Evolutionary conservation across 164 flowering plant genomes (phyloP), one percentile per base, ranked within the genome.

Genomic region (Brasenia schreberi): DNA sequence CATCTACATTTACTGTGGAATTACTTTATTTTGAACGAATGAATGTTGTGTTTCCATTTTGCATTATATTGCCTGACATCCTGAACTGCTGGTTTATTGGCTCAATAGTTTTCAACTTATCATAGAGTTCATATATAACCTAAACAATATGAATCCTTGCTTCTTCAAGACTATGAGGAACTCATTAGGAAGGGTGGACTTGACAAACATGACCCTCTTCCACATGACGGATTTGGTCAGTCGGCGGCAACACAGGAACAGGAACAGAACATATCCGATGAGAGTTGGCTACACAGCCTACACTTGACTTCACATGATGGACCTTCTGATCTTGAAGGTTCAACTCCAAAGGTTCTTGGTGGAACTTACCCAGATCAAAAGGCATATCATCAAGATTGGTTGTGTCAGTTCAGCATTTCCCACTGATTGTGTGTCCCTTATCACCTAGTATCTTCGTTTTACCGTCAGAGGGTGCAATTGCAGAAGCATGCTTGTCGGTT

Each of bases 91-190:
- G 27, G 27, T 23, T 23, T 23, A 23, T 23, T 23, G 27, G 27
- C 27, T 23, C 27, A 23, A 23, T 2, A 23, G 27, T 23, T 23
- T 23, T 23, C 27, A 23, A 2, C 27, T 23, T 23, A 23, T 0
- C 27, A n/a, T 23, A 23, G 27, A 23, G 27, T 23, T 23, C 27
- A 23, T 23, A 2, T 23, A 23, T 23, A 23, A 23, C 1, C 2
- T 23, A n/a, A n/a, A n/a, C n/a, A n/a, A 72, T 94, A 94, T 81
- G 87, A 89, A 79, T 75, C 87, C 66, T 79, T 94, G 77, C 95
- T 94, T 53, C 75, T 85, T 62, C 99, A 87, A 85, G 99, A 94
- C 79, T 94, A 82, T 77, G 90, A 89, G 59, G 99, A 94, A 77
- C 82, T 83, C 69, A 66, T 76, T 17, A 89, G 81, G 77, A 91